Evolutionary conservation across 2,329 filamentous ascomycete species (phyloP).

Genomic region (Apiospora koreana): DNA sequence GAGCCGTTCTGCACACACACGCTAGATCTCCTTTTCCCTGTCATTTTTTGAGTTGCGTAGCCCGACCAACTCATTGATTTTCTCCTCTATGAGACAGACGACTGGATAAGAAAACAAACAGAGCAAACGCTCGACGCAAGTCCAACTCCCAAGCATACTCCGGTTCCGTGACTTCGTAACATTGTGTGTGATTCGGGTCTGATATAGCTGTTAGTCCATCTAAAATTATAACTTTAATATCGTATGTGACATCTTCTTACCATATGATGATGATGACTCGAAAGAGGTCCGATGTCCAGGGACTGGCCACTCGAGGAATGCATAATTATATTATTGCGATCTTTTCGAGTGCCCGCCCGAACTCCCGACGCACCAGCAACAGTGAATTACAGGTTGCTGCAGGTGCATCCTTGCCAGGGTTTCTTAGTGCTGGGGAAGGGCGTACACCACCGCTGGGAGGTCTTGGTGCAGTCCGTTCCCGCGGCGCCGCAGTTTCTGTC

Average conservation of each 20-base stretch:
- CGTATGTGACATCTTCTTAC: neutral
- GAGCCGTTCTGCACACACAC: neutral
- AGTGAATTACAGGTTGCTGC: neutral
- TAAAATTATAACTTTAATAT: neutral
- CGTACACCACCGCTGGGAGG: neutral
- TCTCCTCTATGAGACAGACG: neutral
- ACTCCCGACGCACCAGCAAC: too few species aligned
- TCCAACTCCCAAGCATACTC: neutral
- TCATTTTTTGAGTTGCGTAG: neutral
- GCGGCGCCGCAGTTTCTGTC: neutral
- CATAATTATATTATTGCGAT: neutral
- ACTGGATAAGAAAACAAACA: neutral
- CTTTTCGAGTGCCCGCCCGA: neutral
- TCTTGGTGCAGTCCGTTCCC: constrained; percentile 4
- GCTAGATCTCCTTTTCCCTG: neutral
- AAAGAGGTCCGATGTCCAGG: neutral
- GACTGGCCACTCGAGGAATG: neutral
- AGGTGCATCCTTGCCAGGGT: neutral
- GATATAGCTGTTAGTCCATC: neutral
- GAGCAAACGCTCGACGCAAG: neutral
- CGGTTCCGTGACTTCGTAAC: neutral
- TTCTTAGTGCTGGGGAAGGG: neutral
- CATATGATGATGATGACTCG: neutral
- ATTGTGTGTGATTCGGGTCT: neutral
- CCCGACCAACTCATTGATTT: neutral